Evolutionary conservation across 2,329 filamentous ascomycete genomes (phyloP).

Genomic region (Helotiales sp.): DNA sequence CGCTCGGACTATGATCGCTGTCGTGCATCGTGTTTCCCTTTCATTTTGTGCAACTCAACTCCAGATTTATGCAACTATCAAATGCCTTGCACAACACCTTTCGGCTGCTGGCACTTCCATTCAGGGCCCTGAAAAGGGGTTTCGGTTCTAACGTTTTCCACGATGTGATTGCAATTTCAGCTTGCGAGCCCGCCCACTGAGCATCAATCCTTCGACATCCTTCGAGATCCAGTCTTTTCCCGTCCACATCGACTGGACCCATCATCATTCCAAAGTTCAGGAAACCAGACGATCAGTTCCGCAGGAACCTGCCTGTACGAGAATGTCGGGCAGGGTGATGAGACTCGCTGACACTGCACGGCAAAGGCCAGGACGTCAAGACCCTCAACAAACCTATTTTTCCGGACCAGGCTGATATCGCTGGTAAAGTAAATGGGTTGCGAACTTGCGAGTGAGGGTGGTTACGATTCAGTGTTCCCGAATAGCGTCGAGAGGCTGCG

Average conservation of each 20-base stretch:
- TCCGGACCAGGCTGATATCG: neutral
- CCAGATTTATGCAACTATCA: neutral
- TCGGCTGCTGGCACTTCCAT: neutral
- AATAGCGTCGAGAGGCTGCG: neutral
- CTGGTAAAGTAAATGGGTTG: neutral
- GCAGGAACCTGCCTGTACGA: too few relatives aligned
- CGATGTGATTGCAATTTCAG: neutral
- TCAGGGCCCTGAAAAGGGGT: neutral
- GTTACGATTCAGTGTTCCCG: neutral
- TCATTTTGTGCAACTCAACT: neutral
- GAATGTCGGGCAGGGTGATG: neutral
- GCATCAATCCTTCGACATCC: neutral
- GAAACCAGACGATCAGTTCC: too few relatives aligned
- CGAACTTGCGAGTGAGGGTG: neutral
- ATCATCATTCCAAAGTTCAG: too few relatives aligned
- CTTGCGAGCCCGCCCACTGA: neutral
- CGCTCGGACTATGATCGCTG: conserved; percentile 1
- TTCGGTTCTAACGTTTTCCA: neutral
- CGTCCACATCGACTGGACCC: too few relatives aligned
- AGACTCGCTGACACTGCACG: neutral
- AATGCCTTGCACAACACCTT: neutral
- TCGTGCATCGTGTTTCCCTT: neutral
- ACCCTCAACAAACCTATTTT: neutral
- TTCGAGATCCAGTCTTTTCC: neutral
- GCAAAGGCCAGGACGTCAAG: neutral